Base-by-base conservation (phyloP, 2,329 filamentous ascomycete species). In the Dactylella cylindrospora region DNA sequence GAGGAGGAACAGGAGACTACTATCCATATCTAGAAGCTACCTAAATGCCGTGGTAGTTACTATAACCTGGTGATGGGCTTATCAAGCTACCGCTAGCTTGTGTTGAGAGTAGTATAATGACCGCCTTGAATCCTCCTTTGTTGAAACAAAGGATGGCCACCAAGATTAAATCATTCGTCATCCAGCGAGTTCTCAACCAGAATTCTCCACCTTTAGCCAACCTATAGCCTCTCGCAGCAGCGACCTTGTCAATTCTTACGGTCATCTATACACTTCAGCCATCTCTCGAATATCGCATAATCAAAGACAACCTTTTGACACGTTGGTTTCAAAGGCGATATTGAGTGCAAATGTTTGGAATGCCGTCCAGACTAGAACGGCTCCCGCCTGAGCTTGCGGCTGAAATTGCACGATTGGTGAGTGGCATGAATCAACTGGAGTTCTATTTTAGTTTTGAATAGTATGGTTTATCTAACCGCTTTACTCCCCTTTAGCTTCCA, bases 131-230 rank as follows among this genome's bases (percentile, higher is more conserved):
- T 13, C 10, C 3, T 7, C 1, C 13, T 7, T 32, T 44, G 29
- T 31, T 20, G 8, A 8, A 29, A 45, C 25, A 12, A 33, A 23
- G n/a, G n/a, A n/a, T n/a, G n/a, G n/a, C n/a, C n/a, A n/a, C n/a
- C n/a, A n/a, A n/a, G n/a, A n/a, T n/a, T n/a, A n/a, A n/a, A n/a
- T n/a, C n/a, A n/a, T n/a, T n/a, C n/a, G n/a, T n/a, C n/a, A n/a
- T n/a, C n/a, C n/a, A n/a, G n/a, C n/a, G n/a, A n/a, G n/a, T n/a
- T n/a, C n/a, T n/a, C n/a, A n/a, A n/a, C n/a, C 35, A 33, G 19
- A 29, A 22, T 45, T 44, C 12, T 45, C 26, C 19, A 45, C 23
- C 38, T 41, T 33, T 31, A 45, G 15, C 41, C 41, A 25, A 10
- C 35, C 9, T 19, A 33, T 45, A 13, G 13, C 29, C 10, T 26